Evolutionary conservation across 78 protist species (phyloP), one percentile per base, ranked within the genome.

Genomic region (Speleostelium caveatum): DNA sequence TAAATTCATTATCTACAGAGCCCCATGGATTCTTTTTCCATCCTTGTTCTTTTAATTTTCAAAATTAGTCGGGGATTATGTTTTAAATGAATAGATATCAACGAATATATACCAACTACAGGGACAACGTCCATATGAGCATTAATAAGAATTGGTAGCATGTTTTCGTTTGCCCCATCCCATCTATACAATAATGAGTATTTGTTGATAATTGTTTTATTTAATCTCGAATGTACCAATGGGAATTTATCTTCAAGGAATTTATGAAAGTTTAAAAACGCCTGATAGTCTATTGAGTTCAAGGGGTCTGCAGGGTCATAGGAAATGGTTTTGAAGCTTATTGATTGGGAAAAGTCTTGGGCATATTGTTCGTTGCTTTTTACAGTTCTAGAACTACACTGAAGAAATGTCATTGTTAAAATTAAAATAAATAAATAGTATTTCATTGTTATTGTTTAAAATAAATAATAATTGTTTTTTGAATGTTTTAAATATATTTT

Each of bases 61-160:
- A n/a, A n/a, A n/a, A n/a, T n/a, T n/a, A n/a, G n/a, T n/a, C n/a
- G n/a, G n/a, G n/a, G n/a, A n/a, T n/a, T n/a, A n/a, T n/a, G n/a
- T n/a, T n/a, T n/a, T n/a, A n/a, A n/a, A n/a, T n/a, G n/a, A n/a
- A n/a, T n/a, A n/a, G n/a, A 45, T 1, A 71, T 80, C 89, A 75
- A 80, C 17, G 14, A 21, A 3, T 80, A 75, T 10, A 30, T 21
- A 39, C 56, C 38, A 0, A 14, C 58, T 0, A 80, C 89, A 22
- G 89, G 89, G 5, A 80, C 89, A 26, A 80, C 89, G 56, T 80
- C 89, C n/a, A 67, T 67, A 38, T 80, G 89, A 55, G 53, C 24
- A 38, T 80, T 65, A 21, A 80, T 45, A 8, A 80, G 38, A 21
- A 80, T 5, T 56, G 89, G 89, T 30, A 55, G 51, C 22, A 80